Base-by-base conservation (phyloP, 116 monocot species). In the Dioscorea cayenensis region DNA sequence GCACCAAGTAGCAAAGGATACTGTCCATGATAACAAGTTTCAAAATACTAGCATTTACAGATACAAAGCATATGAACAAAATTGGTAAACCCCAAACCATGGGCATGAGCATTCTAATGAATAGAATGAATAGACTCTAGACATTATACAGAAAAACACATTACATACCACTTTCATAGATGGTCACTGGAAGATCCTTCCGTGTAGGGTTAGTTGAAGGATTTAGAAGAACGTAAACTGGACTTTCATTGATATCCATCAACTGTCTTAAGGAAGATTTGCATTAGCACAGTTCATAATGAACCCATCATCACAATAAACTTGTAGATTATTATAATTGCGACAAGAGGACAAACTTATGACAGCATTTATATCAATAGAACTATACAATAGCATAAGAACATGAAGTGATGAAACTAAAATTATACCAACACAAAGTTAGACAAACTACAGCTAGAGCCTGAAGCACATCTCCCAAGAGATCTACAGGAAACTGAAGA, bases 231-330 rank as follows among this genome's bases (percentile, higher is more conserved):
- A 99, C 71, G 79, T 89, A 99, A 35, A 99, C 82, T 67, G 99
- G 94, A 69, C 87, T 94, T 71, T 99, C 99, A 78, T 99, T 99
- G 60, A 99, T 89, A 83, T 94, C 92, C 99, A 99, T 99, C 78
- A 99, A 73, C 99, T 97, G 82, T 74, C 51, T 60, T 73, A 75
- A 70, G 51, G 69, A 83, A 81, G 2, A 6, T 29, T 65, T 52
- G 14, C 21, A 66, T 76, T 61, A 81, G 70, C 29, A 55, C 4
- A 43, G 32, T 43, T 43, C 43, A n/a, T 16, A 55, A n/a, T n/a
- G 6, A 55, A 14, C 14, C n/a, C 55, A 18, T 55, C 5, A n/a
- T 14, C 14, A 5, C 55, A 55, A 18, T n/a, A 19, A 16, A 55
- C 18, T 55, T 16, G 7, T 51, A 17, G 17, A n/a, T 18, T 55